phyloP scores from a whole-genome alignment of 179 eudicot genomes.

The Patellifolia procumbens region DNA sequence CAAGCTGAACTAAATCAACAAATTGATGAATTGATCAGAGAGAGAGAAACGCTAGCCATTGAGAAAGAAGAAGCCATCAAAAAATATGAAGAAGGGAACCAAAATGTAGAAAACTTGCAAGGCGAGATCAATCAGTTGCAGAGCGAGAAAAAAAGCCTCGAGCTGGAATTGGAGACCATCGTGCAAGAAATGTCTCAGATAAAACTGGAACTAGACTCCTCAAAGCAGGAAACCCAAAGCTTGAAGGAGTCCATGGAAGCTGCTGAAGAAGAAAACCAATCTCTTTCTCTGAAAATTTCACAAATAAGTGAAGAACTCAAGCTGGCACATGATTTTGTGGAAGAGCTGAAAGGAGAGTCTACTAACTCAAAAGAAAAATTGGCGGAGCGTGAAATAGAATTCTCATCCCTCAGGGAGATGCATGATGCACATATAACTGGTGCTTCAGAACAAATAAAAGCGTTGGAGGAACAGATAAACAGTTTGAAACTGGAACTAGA shows the following conservation, averaged over 20 bases:
- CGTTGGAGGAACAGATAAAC: constrained; percentile 29
- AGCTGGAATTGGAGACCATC: constrained; percentile 24
- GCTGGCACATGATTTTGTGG: constrained; percentile 26
- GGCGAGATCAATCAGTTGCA: constrained; percentile 35
- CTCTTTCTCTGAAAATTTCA: constrained; percentile 20
- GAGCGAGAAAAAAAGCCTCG: constrained; percentile 39
- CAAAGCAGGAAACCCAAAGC: constrained; percentile 26
- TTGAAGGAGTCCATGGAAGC: constrained; percentile 28
- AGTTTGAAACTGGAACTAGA: constrained; percentile 27
- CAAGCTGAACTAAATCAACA: constrained; percentile 35
- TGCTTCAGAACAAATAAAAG: constrained; percentile 30
- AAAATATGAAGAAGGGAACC: constrained; percentile 32
- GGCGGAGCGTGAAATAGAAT: constrained; percentile 28
- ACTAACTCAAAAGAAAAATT: constrained; percentile 32
- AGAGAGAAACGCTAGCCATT: constrained; percentile 25
- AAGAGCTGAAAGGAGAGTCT: constrained; percentile 34
- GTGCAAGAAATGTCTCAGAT: constrained; percentile 20
- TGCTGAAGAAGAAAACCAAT: constrained; percentile 29
- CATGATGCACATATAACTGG: constrained; percentile 25
- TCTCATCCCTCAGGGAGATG: constrained; percentile 22
- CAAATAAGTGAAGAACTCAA: constrained; percentile 23
- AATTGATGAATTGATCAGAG: constrained; percentile 32
- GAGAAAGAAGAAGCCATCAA: constrained; percentile 38
- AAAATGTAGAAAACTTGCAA: constrained; percentile 28
- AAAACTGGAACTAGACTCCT: constrained; percentile 23